phyloP scores from a whole-genome alignment of 352 stramenopile species.

The Ophiocytium majus region DNA sequence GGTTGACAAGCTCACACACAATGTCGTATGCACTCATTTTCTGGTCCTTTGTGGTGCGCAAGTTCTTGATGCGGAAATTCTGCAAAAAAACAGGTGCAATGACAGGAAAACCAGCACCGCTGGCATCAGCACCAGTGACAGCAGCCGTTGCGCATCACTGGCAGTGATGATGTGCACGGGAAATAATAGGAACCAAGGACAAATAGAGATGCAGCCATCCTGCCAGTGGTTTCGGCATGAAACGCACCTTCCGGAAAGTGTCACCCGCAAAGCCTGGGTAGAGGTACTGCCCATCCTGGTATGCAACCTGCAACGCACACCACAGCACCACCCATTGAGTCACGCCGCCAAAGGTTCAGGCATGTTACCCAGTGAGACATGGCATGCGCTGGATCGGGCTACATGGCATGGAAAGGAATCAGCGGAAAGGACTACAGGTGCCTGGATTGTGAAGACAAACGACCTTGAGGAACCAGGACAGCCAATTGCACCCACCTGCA shows the following conservation, averaged over 20 bases:
- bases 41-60: constrained; percentile 63
- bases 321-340: constrained; percentile 68
- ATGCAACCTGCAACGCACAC: constrained; percentile 61
- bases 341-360: no score
- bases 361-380: no score
- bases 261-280: constrained; percentile 69
- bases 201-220: neutral
- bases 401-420: constrained; percentile 9
- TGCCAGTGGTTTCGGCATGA: no score
- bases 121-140: no score
- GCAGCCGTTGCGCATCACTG: no score
- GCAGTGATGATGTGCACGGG: no score
- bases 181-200: neutral
- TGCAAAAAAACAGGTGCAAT: neutral
- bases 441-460: neutral
- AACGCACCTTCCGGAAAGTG: constrained; percentile 54
- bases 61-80: constrained; percentile 61
- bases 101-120: neutral
- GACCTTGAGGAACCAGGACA: constrained; percentile 15
- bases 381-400: neutral
- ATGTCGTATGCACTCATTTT: constrained; percentile 63
- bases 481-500: constrained; percentile 68
- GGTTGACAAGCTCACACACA: constrained; percentile 67
- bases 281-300: constrained; percentile 62
- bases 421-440: neutral